Percentiles rank a stretch among this genome's conserved stretches.
Evolutionary conservation across 148 eudicot species (phyloP).

Genomic region (Camellia granthamiana): DNA sequence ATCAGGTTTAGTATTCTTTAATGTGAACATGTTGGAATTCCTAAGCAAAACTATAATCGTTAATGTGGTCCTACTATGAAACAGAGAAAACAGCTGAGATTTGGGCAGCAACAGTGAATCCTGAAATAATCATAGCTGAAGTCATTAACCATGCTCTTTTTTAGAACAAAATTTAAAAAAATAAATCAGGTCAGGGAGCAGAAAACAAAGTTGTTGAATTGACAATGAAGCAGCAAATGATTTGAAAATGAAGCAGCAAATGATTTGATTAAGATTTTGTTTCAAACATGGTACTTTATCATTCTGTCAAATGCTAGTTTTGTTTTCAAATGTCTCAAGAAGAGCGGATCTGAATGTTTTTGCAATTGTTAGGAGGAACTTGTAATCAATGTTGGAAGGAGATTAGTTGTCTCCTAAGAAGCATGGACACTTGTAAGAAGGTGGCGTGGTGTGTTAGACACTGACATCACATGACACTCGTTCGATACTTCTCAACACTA

Average conservation of each 20-base stretch:
- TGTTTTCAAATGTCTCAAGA: not conserved
- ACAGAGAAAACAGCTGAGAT: not conserved
- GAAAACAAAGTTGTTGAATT: not conserved
- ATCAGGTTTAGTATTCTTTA: conserved; percentile 58
- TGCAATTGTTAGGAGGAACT: not conserved
- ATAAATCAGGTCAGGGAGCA: not conserved
- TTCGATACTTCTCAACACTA: too few relatives aligned
- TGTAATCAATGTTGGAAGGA: not conserved
- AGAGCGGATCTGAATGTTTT: not conserved
- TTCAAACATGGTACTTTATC: not conserved
- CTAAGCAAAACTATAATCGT: not conserved
- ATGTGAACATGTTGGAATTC: not conserved
- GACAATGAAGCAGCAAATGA: not conserved
- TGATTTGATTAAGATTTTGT: not conserved
- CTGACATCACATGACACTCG: too few relatives aligned
- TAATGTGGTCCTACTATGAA: not conserved
- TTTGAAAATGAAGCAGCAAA: too few relatives aligned
- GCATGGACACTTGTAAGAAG: too few relatives aligned
- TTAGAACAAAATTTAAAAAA: not conserved
- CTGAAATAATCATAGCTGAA: not conserved
- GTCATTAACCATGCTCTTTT: not conserved
- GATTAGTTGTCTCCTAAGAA: not conserved
- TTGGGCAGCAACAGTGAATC: not conserved
- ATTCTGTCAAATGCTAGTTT: not conserved
- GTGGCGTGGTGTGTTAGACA: too few relatives aligned